Evolutionary conservation across 2,329 filamentous ascomycete genomes (phyloP).

Genomic region (Madurella fahalii): DNA sequence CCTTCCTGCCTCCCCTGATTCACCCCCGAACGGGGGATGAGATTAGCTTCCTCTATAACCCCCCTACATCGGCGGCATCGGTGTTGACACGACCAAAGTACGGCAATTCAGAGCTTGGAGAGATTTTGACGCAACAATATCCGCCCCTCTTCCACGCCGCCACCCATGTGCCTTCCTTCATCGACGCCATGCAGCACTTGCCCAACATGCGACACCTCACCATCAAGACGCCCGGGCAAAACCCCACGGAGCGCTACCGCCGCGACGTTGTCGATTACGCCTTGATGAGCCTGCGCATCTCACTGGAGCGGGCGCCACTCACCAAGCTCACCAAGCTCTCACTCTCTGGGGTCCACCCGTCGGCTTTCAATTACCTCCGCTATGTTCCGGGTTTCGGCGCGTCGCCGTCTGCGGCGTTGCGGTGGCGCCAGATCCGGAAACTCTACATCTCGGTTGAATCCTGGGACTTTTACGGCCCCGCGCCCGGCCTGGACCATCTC

Average conservation of each 20-base stretch:
- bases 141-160: slow-evolving; percentile 85
- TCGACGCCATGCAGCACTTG: slow-evolving; percentile 66
- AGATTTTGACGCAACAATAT: slow-evolving; percentile 81
- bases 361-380: slow-evolving; percentile 72
- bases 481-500: slow-evolving; percentile 63
- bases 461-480: slow-evolving; percentile 59
- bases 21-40: slow-evolving; percentile 73
- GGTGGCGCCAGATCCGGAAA: slow-evolving; percentile 74
- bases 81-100: slow-evolving; percentile 69
- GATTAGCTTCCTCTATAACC: slow-evolving; percentile 76
- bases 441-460: slow-evolving; percentile 69
- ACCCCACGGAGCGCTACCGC: slow-evolving; percentile 64
- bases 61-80: slow-evolving; percentile 63
- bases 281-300: slow-evolving; percentile 79
- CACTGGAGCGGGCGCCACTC: slow-evolving; percentile 69
- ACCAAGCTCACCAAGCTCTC: slow-evolving; percentile 64
- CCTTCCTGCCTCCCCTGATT: slow-evolving; percentile 79
- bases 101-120: slow-evolving; percentile 71
- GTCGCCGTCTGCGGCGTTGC: slow-evolving; percentile 64
- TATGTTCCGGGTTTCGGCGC: slow-evolving; percentile 70
- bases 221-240: slow-evolving; percentile 71
- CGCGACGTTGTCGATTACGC: slow-evolving; percentile 82
- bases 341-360: slow-evolving; percentile 68
- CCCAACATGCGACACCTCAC: slow-evolving; percentile 69
- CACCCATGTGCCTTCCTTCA: slow-evolving; percentile 81